phyloP scores from a whole-genome alignment of 2,329 filamentous ascomycete species.

The Trichoderma pleuroti region DNA sequence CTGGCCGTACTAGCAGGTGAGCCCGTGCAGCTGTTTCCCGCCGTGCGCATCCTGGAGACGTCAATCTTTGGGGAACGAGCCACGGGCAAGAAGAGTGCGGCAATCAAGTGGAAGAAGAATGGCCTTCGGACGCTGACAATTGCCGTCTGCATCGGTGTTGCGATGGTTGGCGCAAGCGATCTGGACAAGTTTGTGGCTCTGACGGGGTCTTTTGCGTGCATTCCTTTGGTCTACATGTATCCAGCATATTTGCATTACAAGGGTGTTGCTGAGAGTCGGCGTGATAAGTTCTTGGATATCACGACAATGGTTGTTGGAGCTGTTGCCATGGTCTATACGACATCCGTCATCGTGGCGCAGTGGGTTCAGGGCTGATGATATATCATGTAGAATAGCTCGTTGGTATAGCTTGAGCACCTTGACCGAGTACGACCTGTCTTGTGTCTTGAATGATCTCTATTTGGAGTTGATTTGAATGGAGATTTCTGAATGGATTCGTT shows the following conservation, averaged over 20 bases:
- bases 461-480: neutral
- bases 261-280: slow-evolving; percentile 56
- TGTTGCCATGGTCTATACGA: slow-evolving; percentile 69
- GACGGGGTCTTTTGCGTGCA: slow-evolving; percentile 70
- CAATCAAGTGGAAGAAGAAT: slow-evolving; percentile 77
- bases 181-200: slow-evolving; percentile 72
- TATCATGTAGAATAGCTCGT: neutral
- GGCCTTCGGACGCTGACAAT: slow-evolving; percentile 57
- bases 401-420: neutral
- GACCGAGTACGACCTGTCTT: neutral
- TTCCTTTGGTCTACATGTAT: slow-evolving; percentile 75
- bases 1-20: slow-evolving; percentile 69
- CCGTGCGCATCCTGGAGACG: slow-evolving; percentile 67
- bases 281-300: slow-evolving; percentile 57
- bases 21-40: slow-evolving; percentile 72
- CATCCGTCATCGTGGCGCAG: slow-evolving; percentile 51
- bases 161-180: slow-evolving; percentile 63
- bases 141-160: slow-evolving; percentile 55
- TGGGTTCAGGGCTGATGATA: slow-evolving; percentile 29
- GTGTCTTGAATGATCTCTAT: neutral
- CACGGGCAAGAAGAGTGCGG: slow-evolving; percentile 57
- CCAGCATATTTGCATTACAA: slow-evolving; percentile 68
- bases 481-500: neutral
- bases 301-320: slow-evolving; percentile 60
- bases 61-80: slow-evolving; percentile 64